Conservation (phyloP, 73 alveolate species). For the Urostyla sp. region DNA sequence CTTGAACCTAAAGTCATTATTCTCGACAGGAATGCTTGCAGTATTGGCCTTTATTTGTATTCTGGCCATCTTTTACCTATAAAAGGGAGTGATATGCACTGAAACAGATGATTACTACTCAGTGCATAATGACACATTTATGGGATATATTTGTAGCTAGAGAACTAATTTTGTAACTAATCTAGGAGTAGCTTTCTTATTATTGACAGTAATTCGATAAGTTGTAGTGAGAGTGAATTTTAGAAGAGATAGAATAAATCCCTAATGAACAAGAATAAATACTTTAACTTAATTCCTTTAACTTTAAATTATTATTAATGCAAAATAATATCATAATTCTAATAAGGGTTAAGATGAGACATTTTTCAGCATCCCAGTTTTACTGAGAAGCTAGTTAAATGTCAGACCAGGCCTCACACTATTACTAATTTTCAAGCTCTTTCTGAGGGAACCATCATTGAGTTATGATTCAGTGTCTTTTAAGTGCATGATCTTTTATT, state of each 20-base stretch:
- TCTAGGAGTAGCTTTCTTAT: conserved; percentile 17
- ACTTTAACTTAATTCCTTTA: background rate
- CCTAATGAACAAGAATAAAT: background rate
- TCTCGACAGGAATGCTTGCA: conserved; percentile 4
- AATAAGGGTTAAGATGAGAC: too few relatives aligned
- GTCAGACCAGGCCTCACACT: background rate
- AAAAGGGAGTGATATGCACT: conserved; percentile 1
- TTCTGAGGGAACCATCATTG: conserved; percentile 16
- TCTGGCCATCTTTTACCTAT: background rate
- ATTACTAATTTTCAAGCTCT: too few relatives aligned
- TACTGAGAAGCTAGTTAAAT: too few relatives aligned
- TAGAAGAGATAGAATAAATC: conserved; percentile 4
- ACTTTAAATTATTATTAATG: background rate
- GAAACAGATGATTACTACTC: background rate
- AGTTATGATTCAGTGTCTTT: conserved; percentile 5
- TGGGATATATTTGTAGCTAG: background rate
- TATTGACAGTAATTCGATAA: conserved; percentile 5
- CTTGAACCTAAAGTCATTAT: background rate
- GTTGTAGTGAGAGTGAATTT: background rate
- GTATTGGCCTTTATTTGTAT: conserved; percentile 14
- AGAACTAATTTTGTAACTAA: background rate
- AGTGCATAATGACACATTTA: background rate
- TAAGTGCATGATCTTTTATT: background rate
- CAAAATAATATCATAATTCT: background rate
- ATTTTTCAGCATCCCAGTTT: too few relatives aligned